Evolutionary conservation across 2,329 filamentous ascomycete species (phyloP).

Genomic region (Xylaria sp.): DNA sequence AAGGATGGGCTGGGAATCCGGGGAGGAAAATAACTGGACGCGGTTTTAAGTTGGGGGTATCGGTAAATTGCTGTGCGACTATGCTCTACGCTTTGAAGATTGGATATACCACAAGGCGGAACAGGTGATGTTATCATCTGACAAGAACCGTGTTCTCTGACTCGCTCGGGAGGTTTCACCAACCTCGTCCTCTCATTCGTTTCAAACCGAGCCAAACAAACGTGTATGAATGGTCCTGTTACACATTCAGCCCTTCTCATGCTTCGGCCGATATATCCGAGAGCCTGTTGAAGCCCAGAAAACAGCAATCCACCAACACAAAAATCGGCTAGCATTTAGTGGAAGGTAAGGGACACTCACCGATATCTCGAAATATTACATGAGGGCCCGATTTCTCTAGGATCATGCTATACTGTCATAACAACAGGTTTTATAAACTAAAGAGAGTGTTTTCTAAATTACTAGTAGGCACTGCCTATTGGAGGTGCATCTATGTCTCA

Average conservation of each 20-base stretch:
- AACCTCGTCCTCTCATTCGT: not conserved
- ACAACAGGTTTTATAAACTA: no score
- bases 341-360: not conserved
- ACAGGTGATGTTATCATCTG: not conserved
- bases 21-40: not conserved
- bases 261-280: not conserved
- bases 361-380: not conserved
- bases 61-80: constrained; percentile 21
- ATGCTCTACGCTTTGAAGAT: not conserved
- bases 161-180: not conserved
- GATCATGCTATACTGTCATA: not conserved
- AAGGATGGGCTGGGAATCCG: not conserved
- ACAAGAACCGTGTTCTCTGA: not conserved
- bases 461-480: not conserved
- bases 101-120: constrained; percentile 7
- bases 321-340: not conserved
- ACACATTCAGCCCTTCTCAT: not conserved
- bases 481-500: no score
- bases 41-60: constrained; percentile 18
- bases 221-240: not conserved
- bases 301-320: not conserved
- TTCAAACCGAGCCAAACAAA: not conserved
- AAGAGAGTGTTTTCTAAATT: not conserved
- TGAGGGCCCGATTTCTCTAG: not conserved
- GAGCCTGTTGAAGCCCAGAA: no score